Conservation (phyloP, 164 flowering plant genomes). For the Annona cherimola region DNA sequence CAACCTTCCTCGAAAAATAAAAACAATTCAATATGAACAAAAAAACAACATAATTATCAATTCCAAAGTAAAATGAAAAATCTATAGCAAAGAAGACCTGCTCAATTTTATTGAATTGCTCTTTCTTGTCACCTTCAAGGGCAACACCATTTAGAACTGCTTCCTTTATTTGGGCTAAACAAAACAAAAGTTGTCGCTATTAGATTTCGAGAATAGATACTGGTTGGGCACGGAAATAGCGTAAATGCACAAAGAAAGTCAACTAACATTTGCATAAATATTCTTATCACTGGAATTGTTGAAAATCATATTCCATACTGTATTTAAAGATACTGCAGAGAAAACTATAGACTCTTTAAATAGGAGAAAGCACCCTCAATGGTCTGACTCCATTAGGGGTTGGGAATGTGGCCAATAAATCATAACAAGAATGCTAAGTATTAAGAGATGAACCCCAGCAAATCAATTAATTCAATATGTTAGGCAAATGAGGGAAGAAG, state of each 20-base stretch:
- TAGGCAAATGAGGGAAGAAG: not conserved
- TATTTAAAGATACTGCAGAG: not conserved
- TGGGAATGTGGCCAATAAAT: not conserved
- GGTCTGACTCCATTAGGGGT: not conserved
- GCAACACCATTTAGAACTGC: conserved; percentile 89
- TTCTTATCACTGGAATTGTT: too few relatives aligned
- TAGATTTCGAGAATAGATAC: not conserved
- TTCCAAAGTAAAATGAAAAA: not conserved
- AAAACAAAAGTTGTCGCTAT: not conserved
- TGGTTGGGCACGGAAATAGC: not conserved
- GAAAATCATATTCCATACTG: too few relatives aligned
- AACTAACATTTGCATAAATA: not conserved
- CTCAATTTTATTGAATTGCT: conserved; percentile 73
- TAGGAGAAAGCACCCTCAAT: not conserved
- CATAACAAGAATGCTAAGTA: not conserved
- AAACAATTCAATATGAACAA: too few relatives aligned
- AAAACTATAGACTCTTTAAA: not conserved
- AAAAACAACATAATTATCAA: not conserved
- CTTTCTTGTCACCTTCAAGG: conserved; percentile 83
- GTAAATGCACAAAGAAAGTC: not conserved
- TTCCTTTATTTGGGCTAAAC: conserved; percentile 86
- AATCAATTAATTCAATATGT: not conserved
- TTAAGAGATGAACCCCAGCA: not conserved
- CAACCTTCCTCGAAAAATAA: too few relatives aligned
- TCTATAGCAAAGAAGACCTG: conserved; percentile 45